Conservation (phyloP, 2,329 filamentous ascomycete genomes). For the Clonostachys rhizophaga region DNA sequence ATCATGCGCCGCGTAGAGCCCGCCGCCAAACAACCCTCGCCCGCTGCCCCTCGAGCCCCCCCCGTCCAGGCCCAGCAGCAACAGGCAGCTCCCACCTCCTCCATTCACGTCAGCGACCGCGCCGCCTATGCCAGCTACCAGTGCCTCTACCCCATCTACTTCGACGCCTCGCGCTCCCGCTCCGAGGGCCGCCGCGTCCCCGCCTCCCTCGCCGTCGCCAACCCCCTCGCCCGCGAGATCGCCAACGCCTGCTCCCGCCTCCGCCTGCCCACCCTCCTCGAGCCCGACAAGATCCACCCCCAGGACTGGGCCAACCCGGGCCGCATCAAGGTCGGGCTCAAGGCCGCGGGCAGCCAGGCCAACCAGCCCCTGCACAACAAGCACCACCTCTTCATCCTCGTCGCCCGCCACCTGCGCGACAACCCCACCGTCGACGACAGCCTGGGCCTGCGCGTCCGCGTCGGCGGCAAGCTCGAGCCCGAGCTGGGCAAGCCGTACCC, state of each 20-base stretch:
- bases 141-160: constrained; percentile 94
- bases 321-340: constrained; percentile 76
- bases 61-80: constrained; percentile 9
- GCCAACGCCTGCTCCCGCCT: constrained; percentile 77
- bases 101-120: constrained; percentile 17
- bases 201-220: constrained; percentile 66
- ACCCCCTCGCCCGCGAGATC: constrained; percentile 86
- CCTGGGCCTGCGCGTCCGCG: constrained; percentile 64
- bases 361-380: constrained; percentile 61
- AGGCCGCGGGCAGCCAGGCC: constrained; percentile 16
- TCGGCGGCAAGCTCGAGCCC: constrained; percentile 64
- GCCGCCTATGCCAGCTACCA: constrained; percentile 70
- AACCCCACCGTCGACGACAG: constrained; percentile 72
- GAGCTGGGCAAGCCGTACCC: constrained; percentile 65
- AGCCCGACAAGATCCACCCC: constrained; percentile 88
- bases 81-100: constrained; percentile 5
- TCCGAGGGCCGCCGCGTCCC: constrained; percentile 79
- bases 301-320: constrained; percentile 98
- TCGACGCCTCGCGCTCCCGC: constrained; percentile 71
- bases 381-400: constrained; percentile 80
- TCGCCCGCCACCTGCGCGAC: constrained; percentile 69
- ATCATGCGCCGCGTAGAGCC: constrained; percentile 36
- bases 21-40: constrained; percentile 20
- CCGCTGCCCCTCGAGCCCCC: constrained; percentile 8
- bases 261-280: constrained; percentile 70